A percentile compares a stretch with the other conserved stretches of the same genome.
Conservation (phyloP, 2,329 filamentous ascomycete species). For the Hymenoscyphus fraxineus region DNA sequence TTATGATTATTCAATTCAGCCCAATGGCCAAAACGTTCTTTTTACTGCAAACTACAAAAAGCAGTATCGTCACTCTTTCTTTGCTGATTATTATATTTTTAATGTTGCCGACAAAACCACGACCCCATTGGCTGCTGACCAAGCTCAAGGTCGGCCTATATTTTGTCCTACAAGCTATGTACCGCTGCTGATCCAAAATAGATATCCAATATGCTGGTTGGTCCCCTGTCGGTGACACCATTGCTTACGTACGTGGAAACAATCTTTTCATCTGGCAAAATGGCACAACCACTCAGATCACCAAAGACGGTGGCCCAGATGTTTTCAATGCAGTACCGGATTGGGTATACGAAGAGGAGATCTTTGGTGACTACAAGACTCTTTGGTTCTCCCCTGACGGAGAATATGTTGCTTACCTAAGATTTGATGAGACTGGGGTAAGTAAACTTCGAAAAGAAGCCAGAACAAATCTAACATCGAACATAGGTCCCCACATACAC, state of each 20-base stretch:
- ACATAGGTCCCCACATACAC: conserved; percentile 50
- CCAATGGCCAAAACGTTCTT: conserved; percentile 55
- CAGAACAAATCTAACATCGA: neutral
- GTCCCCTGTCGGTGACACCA: conserved; percentile 52
- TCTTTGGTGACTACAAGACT: conserved; percentile 47
- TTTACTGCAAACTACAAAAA: conserved; percentile 64
- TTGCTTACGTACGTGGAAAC: conserved; percentile 66
- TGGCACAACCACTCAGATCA: conserved; percentile 49
- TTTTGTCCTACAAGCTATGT: neutral
- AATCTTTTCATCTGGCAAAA: conserved; percentile 58
- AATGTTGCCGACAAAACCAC: conserved; percentile 55
- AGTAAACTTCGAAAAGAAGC: neutral
- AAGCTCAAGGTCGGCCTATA: conserved; percentile 33
- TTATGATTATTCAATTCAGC: conserved; percentile 58
- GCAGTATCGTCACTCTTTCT: conserved; percentile 65
- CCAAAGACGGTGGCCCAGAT: conserved; percentile 56
- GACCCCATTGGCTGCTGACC: conserved; percentile 53
- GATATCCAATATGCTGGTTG: conserved; percentile 62
- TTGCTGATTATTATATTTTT: conserved; percentile 62
- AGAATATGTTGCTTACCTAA: conserved; percentile 50
- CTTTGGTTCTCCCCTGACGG: conserved; percentile 58
- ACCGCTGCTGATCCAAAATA: neutral
- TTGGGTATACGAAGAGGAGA: conserved; percentile 61
- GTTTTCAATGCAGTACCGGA: conserved; percentile 63
- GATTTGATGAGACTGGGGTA: conserved; percentile 63